Conservation (phyloP, 768 basidiomycete species). For the Termitomyces sp. region DNA sequence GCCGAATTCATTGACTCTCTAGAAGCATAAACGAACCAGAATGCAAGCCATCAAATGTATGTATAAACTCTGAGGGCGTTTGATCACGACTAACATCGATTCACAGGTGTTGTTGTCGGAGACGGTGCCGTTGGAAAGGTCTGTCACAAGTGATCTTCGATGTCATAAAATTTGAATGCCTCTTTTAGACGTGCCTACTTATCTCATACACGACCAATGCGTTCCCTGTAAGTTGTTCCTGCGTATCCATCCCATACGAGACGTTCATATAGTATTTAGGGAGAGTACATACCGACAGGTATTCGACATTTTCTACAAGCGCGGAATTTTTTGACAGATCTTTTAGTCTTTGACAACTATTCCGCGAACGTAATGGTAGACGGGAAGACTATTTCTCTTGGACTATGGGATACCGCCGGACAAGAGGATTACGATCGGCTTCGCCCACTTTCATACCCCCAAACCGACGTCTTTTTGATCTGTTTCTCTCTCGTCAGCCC, state of each 20-base stretch:
- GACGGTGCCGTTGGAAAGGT: conserved; percentile 99
- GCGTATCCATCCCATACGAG: conserved; percentile 7
- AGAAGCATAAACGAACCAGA: conserved; percentile 23
- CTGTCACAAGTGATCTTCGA: conserved; percentile 20
- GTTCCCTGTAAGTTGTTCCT: conserved; percentile 66
- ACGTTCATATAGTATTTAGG: conserved; percentile 38
- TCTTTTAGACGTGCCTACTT: conserved; percentile 85
- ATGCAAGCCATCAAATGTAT: conserved; percentile 94
- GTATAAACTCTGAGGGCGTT: conserved; percentile 17
- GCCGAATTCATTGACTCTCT: conserved; percentile 11
- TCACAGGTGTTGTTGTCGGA: conserved; percentile 91
- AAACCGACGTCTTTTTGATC: conserved; percentile 98
- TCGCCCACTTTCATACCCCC: conserved; percentile 96
- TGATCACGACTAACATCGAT: conserved; percentile 24
- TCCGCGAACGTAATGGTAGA: conserved; percentile 99
- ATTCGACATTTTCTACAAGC: conserved; percentile 5
- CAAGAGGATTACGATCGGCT: conserved; percentile 99
- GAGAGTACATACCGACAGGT: conserved; percentile 97
- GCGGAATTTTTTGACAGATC: conserved; percentile 7
- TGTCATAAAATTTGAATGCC: conserved; percentile 15
- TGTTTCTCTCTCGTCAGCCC: conserved; percentile 98
- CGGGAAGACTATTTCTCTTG: conserved; percentile 96
- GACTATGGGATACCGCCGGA: conserved; percentile 99
- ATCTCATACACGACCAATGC: conserved; percentile 99
- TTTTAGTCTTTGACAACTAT: conserved; percentile 94